phyloP scores from a whole-genome alignment of 306 rosid genomes.

The Cajanus cajan region DNA sequence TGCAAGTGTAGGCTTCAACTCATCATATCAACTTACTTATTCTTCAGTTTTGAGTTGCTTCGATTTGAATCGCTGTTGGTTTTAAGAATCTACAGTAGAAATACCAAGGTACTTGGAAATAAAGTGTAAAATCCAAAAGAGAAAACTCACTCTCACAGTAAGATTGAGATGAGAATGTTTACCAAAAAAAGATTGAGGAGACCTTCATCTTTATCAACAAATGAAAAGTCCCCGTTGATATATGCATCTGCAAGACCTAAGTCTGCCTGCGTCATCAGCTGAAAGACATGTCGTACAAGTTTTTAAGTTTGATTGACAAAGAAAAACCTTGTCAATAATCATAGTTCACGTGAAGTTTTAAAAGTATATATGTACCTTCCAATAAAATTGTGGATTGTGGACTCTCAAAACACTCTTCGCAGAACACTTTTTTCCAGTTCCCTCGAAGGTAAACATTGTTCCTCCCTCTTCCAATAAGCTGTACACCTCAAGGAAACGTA shows the following conservation, averaged over 20 bases:
- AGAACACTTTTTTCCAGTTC: slow-evolving; percentile 44
- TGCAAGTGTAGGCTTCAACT: not conserved
- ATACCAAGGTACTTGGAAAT: not conserved
- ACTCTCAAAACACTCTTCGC: slow-evolving; percentile 54
- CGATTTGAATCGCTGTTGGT: slow-evolving; percentile 67
- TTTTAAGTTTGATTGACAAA: not conserved
- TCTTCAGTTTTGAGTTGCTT: slow-evolving; percentile 47
- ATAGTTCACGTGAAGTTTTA: not conserved
- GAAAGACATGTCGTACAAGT: slow-evolving; percentile 27
- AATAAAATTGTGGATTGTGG: slow-evolving; percentile 83
- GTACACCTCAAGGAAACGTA: slow-evolving; percentile 24
- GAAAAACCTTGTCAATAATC: not conserved
- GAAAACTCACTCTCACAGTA: not conserved
- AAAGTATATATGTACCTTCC: slow-evolving; percentile 73
- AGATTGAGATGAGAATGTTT: not conserved
- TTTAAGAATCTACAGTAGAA: slow-evolving; percentile 68
- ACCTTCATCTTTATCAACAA: slow-evolving; percentile 74
- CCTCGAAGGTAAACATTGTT: slow-evolving; percentile 74
- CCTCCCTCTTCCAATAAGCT: slow-evolving; percentile 95
- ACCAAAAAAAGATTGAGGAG: slow-evolving; percentile 69
- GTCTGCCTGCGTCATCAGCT: slow-evolving; percentile 88
- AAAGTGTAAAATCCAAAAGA: not conserved
- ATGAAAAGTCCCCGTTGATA: slow-evolving; percentile 70
- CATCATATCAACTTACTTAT: slow-evolving; percentile 40
- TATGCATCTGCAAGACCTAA: slow-evolving; percentile 95